Evolutionary conservation across 495 filamentous ascomycete species (phyloP).

Genomic region (Hypoxylon intermedium): DNA sequence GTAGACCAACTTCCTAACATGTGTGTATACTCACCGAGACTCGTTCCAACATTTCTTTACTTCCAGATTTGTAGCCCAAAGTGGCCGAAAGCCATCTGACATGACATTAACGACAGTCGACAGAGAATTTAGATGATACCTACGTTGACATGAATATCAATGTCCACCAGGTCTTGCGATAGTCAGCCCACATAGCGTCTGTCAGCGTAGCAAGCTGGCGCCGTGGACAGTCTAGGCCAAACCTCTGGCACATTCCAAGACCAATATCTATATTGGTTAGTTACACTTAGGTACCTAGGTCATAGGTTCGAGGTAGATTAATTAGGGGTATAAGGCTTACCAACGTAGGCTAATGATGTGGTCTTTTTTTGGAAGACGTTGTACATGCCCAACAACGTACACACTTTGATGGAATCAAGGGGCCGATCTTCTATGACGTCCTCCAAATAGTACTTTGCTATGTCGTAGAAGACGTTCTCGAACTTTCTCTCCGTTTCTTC

Average conservation of each 20-base stretch:
- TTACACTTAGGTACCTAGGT: neutral
- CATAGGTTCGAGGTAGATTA: neutral
- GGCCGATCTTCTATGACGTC: constrained; percentile 35
- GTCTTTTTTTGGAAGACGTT: constrained; percentile 45
- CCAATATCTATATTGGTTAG: neutral
- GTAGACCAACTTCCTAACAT: constrained; percentile 1
- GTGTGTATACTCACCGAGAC: constrained; percentile 30
- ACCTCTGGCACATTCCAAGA: neutral
- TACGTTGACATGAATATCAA: neutral
- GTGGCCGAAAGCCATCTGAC: constrained; percentile 44
- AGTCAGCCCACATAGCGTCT: neutral
- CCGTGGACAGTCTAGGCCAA: neutral
- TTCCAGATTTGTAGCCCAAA: constrained; percentile 41
- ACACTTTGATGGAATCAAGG: constrained; percentile 43
- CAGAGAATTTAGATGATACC: neutral
- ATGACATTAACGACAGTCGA: neutral
- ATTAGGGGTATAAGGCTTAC: constrained; percentile 19
- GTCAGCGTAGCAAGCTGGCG: neutral
- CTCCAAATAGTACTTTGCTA: constrained; percentile 13
- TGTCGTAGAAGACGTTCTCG: neutral
- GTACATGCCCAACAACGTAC: constrained; percentile 42
- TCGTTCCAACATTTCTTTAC: neutral
- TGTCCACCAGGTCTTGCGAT: neutral
- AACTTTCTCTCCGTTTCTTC: neutral
- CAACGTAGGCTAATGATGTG: constrained; percentile 41